A percentile compares a stretch with the other conserved stretches of the same genome.
Conservation (phyloP, 1,139 yeast species). For the Debaryomyces nepalensis region DNA sequence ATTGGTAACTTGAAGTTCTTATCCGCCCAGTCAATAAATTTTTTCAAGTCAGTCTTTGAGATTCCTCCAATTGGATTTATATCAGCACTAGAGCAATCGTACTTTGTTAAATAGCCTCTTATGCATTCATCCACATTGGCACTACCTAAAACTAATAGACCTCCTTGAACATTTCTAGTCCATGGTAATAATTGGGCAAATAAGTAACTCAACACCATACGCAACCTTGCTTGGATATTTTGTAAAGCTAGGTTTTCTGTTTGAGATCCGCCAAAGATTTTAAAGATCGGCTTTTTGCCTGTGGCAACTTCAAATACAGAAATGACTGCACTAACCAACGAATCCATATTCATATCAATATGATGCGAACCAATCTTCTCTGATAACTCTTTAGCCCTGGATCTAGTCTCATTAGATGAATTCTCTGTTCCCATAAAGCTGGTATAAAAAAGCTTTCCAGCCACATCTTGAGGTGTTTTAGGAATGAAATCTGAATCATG, state of each 20-base stretch:
- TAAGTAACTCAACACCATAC: conserved; percentile 92
- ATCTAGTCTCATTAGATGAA: conserved; percentile 84
- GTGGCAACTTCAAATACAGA: conserved; percentile 84
- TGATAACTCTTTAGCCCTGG: conserved; percentile 81
- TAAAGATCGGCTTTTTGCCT: conserved; percentile 84
- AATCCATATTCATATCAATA: conserved; percentile 89
- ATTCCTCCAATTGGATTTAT: conserved; percentile 97
- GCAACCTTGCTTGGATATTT: conserved; percentile 90
- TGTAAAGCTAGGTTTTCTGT: conserved; percentile 93
- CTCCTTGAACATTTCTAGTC: conserved; percentile 79
- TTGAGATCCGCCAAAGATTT: conserved; percentile 89
- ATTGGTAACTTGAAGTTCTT: conserved; percentile 74
- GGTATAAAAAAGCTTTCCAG: conserved; percentile 78
- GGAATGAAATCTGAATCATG: conserved; percentile 67
- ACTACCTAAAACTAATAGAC: conserved; percentile 87
- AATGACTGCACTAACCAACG: conserved; percentile 74
- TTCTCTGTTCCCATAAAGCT: conserved; percentile 95
- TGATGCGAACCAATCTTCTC: conserved; percentile 84
- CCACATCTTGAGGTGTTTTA: conserved; percentile 71
- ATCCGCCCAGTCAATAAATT: conserved; percentile 81
- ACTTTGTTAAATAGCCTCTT: conserved; percentile 93
- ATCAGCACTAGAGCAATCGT: conserved; percentile 97
- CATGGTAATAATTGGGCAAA: conserved; percentile 96
- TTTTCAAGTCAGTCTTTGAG: conserved; percentile 87
- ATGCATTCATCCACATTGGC: conserved; percentile 98